Conservation (phyloP, 2,329 filamentous ascomycete genomes). For the Penicillium freii region DNA sequence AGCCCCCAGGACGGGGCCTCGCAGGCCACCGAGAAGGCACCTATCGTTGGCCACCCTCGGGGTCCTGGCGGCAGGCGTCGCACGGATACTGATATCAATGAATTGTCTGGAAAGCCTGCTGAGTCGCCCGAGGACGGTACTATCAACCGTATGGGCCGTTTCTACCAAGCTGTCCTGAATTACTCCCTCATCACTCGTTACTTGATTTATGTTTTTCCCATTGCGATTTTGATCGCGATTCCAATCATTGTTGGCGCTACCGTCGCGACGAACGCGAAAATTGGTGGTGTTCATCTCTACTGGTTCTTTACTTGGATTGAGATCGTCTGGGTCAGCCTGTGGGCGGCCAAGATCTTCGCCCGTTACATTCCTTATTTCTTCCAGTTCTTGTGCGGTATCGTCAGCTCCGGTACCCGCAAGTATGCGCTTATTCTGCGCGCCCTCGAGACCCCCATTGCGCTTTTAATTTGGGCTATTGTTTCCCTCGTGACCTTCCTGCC, state of each 20-base stretch:
- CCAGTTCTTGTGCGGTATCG: conserved; percentile 60
- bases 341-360: conserved; percentile 60
- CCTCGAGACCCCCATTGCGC: conserved; percentile 60
- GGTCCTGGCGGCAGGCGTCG: conserved; percentile 37
- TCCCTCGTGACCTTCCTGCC: conserved; percentile 61
- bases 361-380: conserved; percentile 60
- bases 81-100: conserved; percentile 25
- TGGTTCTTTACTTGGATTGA: conserved; percentile 67
- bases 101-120: conserved; percentile 31
- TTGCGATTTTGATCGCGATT: conserved; percentile 58
- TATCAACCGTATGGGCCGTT: conserved; percentile 57
- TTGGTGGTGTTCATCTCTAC: conserved; percentile 56
- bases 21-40: conserved; percentile 31
- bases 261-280: conserved; percentile 46
- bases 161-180: conserved; percentile 61
- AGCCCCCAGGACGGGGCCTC: conserved; percentile 25
- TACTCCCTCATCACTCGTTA: conserved; percentile 64
- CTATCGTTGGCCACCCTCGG: conserved; percentile 18
- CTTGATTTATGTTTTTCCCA: conserved; percentile 60
- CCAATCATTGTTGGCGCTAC: conserved; percentile 63
- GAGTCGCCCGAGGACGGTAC: conserved; percentile 53
- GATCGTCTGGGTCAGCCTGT: conserved; percentile 63
- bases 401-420: conserved; percentile 63
- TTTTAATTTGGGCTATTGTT: conserved; percentile 60
- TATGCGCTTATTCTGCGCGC: conserved; percentile 59